Evolutionary conservation across 2,329 filamentous ascomycete genomes (phyloP), one percentile per base, ranked within the genome.

Genomic region (Xylaria polymorpha): DNA sequence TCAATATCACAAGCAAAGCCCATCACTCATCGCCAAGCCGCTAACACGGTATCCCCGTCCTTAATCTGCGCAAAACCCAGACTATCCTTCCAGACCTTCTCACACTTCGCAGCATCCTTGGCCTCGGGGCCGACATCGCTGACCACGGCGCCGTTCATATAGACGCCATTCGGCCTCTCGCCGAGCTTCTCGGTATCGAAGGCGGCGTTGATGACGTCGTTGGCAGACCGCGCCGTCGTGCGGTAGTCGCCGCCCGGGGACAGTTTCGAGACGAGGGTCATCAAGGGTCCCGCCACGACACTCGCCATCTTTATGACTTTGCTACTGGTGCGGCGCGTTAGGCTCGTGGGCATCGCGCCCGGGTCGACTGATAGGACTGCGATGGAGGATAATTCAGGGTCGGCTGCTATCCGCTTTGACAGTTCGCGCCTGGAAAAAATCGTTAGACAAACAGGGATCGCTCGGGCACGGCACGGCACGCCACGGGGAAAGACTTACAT

Each of bases 281-380:
- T 64, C 14, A 76, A 8, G 6, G 71, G 69, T 3, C 64, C 51
- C n/a, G 77, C 50, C 22, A 78, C 12, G 18, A 41, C 29, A 9
- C 72, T 14, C 6, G 60, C 43, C 3, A 20, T 15, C 14, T 48
- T 22, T 5, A 71, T 1, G 15, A 64, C 0, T 29, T 9, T 63
- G 12, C 29, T 66, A 0, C 18, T 2, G 12, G 68, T 43, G 64
- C 67, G 53, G 50, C 71, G 53, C 64, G 74, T 51, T 6, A 81
- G 68, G 6, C 67, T 64, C 1, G 74, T 79, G 3, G 70, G 53
- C 73, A 81, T 79, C 1, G 70, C 73, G 41, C 80, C 80, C 0
- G 80, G 80, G 68, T 81, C 80, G 10, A 81, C 68, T n/a, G 74
- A 75, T 3, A 81, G 66, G 39, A 79, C 67, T 14, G 72, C 74